Evolutionary conservation across 1,139 yeast genomes (phyloP), one percentile per base, ranked within the genome.

Genomic region (Diutina siamensis): DNA sequence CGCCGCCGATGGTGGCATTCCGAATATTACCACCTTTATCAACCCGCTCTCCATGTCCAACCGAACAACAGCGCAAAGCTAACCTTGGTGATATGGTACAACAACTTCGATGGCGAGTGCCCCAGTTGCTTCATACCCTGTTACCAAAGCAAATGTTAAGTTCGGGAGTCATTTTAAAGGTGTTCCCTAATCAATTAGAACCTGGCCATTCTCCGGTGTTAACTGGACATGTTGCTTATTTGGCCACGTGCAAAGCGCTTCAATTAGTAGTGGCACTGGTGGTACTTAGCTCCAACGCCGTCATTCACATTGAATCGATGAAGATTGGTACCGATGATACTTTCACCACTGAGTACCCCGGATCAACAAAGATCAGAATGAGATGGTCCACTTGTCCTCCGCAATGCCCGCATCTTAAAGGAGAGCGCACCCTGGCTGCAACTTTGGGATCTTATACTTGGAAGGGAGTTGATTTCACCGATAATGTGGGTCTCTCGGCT

Each of bases 191-290:
- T 31, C 28, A 12, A 3, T 10, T 19, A 2, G 69, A 83, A 47
- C 95, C 94, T 0, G 71, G 74, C 2, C 73, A 80, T 48, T 63
- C 68, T 47, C 92, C 94, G 3, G 63, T 67, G 13, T 65, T 84
- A 31, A 72, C 71, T 47, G 94, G 95, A 2, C 67, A 66, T 31
- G 68, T 69, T 4, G 69, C 83, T 8, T 82, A 80, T 58, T 68
- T 68, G 46, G 68, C 83, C 2, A 62, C 78, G 1, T 58, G 71
- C 45, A 76, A 74, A 53, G 71, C 84, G 1, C 57, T 80, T 2
- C 80, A 78, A 53, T 53, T 80, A 42, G 59, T 78, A 9, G 52
- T 80, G 44, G 73, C 77, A 3, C 76, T 76, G 35, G 64, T 81
- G 46, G 68, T 80, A 18, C 56, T 81, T 28, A 71, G 72, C 48